Conservation (phyloP, 352 stramenopile genomes). For the Pythium grandisporangium region DNA sequence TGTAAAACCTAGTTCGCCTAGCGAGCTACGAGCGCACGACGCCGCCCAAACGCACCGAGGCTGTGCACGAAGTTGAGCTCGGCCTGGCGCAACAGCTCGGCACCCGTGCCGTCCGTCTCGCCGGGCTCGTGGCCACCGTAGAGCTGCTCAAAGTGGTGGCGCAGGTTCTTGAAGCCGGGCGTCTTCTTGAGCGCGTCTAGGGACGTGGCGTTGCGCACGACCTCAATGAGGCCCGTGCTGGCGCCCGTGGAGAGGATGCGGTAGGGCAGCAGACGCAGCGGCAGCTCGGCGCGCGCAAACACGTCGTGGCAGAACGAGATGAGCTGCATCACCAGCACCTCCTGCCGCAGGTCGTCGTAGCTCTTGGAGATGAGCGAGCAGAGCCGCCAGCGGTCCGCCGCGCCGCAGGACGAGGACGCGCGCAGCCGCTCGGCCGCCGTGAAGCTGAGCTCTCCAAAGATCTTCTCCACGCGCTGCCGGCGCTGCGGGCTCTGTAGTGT, state of each 20-base stretch:
- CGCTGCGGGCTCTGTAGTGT: constrained; percentile 24
- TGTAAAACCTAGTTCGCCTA: constrained; percentile 69
- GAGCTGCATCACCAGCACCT: constrained; percentile 97
- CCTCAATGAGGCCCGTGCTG: constrained; percentile 94
- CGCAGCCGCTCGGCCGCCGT: constrained; percentile 28
- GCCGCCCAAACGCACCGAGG: constrained; percentile 57
- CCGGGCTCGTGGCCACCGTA: constrained; percentile 70
- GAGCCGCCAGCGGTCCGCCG: constrained; percentile 28
- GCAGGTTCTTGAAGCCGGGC: constrained; percentile 73
- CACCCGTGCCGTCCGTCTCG: constrained; percentile 2
- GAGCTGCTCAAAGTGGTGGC: constrained; percentile 89
- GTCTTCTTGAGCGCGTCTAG: constrained; percentile 96
- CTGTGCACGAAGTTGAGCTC: constrained; percentile 81
- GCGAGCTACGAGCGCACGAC: too few relatives aligned
- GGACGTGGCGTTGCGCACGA: constrained; percentile 93
- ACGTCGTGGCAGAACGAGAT: constrained; percentile 94
- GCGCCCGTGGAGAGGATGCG: constrained; percentile 93
- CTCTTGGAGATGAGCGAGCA: constrained; percentile 93
- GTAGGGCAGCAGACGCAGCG: constrained; percentile 92
- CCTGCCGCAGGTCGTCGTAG: constrained; percentile 96
- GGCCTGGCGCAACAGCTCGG: constrained; percentile 43
- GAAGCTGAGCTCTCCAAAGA: constrained; percentile 66
- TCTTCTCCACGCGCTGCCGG: constrained; percentile 40
- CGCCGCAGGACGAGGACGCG: not conserved
- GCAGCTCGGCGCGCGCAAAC: constrained; percentile 87